These are phyloP conservation scores for Platanus orientalis DNA, from an alignment of 164 flowering plant genomes.

Conservation along the genomic window DNA sequence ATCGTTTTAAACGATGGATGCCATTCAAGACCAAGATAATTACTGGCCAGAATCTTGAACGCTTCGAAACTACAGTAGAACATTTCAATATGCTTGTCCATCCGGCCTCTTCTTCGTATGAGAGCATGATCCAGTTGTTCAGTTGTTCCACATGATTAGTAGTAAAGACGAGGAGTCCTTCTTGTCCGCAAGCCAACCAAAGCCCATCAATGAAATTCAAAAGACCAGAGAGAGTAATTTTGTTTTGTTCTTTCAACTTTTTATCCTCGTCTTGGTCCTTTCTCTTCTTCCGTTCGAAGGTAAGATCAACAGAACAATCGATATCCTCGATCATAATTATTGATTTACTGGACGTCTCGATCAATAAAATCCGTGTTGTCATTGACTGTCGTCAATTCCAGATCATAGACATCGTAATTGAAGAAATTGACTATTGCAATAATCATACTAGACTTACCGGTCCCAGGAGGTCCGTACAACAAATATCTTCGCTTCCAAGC, in stretches of 20 bases:
- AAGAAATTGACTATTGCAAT: slow-evolving; percentile 62
- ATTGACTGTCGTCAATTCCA: slow-evolving; percentile 55
- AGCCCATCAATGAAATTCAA: slow-evolving; percentile 70
- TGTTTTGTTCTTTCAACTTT: too few relatives aligned
- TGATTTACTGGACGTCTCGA: slow-evolving; percentile 44
- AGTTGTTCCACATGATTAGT: slow-evolving; percentile 55
- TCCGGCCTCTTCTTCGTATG: slow-evolving; percentile 48
- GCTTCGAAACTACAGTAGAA: slow-evolving; percentile 51
- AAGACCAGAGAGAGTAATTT: slow-evolving; percentile 64
- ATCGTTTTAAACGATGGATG: slow-evolving; percentile 39
- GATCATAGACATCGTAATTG: slow-evolving; percentile 62
- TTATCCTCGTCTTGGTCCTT: slow-evolving; percentile 21
- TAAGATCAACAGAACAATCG: slow-evolving; percentile 64
- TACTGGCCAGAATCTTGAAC: slow-evolving; percentile 52
- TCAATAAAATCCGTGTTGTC: slow-evolving; percentile 50
- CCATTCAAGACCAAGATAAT: slow-evolving; percentile 35
- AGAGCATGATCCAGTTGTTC: slow-evolving; percentile 56
- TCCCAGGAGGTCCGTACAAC: slow-evolving; percentile 57
- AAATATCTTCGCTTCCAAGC: slow-evolving; percentile 67
- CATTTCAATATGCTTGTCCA: slow-evolving; percentile 70
- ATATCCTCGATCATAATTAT: slow-evolving; percentile 71
- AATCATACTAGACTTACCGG: slow-evolving; percentile 66
- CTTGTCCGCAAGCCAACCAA: slow-evolving; percentile 68
- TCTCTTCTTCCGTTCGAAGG: slow-evolving; percentile 45
- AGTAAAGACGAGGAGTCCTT: slow-evolving; percentile 61